Evolutionary conservation across 176 grass and related monocot species (phyloP), one percentile per base, ranked within the genome.

Genomic region (Themeda triandra): DNA sequence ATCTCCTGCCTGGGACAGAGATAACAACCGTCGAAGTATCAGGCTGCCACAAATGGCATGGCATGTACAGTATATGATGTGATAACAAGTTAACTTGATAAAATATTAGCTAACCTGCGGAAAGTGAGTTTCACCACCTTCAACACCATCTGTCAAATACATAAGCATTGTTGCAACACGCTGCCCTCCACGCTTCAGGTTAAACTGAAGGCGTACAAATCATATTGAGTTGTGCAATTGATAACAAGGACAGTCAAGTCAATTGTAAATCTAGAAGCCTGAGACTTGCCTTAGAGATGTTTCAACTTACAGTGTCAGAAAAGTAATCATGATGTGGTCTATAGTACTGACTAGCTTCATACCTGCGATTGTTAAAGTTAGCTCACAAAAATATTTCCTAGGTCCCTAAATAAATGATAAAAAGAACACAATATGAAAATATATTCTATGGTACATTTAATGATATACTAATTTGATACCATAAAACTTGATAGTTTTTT

Each of bases 101-200:
- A 35, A 63, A 37, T 39, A 54, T 76, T 35, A 10, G 76, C 90
- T 87, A 64, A 98, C 92, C 86, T 86, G 56, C 69, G 92, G 95
- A 88, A 98, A 98, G 64, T 95, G 82, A 31, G 95, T 98, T 92
- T 98, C 95, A 72, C 95, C 95, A 6, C 95, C 95, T 93, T 95
- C 95, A 79, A 98, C 95, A 60, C 92, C 88, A 84, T 98, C 91
- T 21, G 88, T 98, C 80, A 98, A 93, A 95, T 98, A 98, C 90
- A 98, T 95, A 80, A 98, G 84, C 95, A 98, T 93, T 36, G 95
- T 98, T 63, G 95, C 95, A 69, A 98, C 79, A 24, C 95, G 90
- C 75, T 98, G 95, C 31, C 95, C 95, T 64, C 95, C 95, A 69
- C 90, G 85, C 63, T 93, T 92, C 23, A 95, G 82, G 76, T 95